These are phyloP conservation scores for Peronospora farinosa DNA, from an alignment of 352 stramenopile species.

Conservation along the genomic window DNA sequence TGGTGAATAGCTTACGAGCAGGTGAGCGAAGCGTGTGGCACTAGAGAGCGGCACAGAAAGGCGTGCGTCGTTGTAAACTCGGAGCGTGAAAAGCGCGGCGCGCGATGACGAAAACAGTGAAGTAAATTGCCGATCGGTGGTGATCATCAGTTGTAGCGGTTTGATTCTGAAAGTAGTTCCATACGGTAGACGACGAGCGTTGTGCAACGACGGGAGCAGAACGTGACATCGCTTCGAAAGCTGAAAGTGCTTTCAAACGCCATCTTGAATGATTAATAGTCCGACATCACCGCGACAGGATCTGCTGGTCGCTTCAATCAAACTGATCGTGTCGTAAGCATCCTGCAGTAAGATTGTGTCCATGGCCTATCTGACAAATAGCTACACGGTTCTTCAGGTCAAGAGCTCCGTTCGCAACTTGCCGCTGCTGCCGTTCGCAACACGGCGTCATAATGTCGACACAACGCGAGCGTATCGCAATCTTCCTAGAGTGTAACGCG, in stretches of 20 bases:
- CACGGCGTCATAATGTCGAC: conserved; percentile 6
- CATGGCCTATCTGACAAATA: conserved; percentile 22
- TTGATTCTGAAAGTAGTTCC: conserved; percentile 17
- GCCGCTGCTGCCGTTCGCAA: not conserved
- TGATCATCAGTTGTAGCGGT: conserved; percentile 24
- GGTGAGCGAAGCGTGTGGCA: conserved; percentile 14
- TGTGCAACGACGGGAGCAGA: conserved; percentile 2
- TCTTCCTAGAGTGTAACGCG: conserved; percentile 1
- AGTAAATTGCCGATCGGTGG: conserved; percentile 24
- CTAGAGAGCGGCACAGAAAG: conserved; percentile 24
- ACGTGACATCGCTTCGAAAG: not conserved
- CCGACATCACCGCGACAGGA: conserved; percentile 14
- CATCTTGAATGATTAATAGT: conserved; percentile 8
- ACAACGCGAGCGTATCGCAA: conserved; percentile 9
- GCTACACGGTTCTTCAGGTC: conserved; percentile 11
- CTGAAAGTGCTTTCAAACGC: conserved; percentile 1
- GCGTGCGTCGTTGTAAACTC: conserved; percentile 15
- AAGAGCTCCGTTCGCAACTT: conserved; percentile 10
- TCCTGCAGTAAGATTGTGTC: conserved; percentile 13
- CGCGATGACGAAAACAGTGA: conserved; percentile 26
- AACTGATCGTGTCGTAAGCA: conserved; percentile 25
- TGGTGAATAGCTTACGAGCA: conserved; percentile 22
- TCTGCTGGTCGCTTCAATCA: conserved; percentile 10
- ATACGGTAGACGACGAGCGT: conserved; percentile 22
- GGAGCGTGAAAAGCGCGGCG: conserved; percentile 12